A percentile compares a stretch with the other conserved stretches of the same genome.
Evolutionary conservation across 2,329 filamentous ascomycete genomes (phyloP).

Genomic region (Venturia aucupariae): DNA sequence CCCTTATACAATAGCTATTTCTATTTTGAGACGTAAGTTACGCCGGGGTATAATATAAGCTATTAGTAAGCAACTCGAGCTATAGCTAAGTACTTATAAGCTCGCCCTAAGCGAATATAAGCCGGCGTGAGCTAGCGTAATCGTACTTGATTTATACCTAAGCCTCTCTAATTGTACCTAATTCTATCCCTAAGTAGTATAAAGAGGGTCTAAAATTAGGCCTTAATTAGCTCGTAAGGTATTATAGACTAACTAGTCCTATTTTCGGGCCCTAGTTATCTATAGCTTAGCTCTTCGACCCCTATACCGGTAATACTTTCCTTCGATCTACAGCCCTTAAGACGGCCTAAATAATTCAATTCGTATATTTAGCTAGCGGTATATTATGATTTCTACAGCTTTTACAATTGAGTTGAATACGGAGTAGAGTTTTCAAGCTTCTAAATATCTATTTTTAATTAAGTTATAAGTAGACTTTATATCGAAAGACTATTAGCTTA

Average conservation of each 20-base stretch:
- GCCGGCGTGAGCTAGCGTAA: slow-evolving; percentile 16
- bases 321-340: slow-evolving; percentile 19
- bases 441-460: slow-evolving; percentile 16
- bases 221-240: slow-evolving; percentile 18
- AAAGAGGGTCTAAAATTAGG: slow-evolving; percentile 20
- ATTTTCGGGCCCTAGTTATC: slow-evolving; percentile 19
- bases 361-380: slow-evolving; percentile 14
- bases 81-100: too few species aligned
- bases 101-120: not conserved
- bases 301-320: slow-evolving; percentile 20
- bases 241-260: slow-evolving; percentile 17
- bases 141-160: slow-evolving; percentile 17
- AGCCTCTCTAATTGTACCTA: slow-evolving; percentile 19
- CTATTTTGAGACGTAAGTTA: too few species aligned
- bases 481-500: slow-evolving; percentile 16
- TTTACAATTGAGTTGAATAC: slow-evolving; percentile 14
- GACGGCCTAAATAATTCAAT: slow-evolving; percentile 17
- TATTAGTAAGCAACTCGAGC: too few species aligned
- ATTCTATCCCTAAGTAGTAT: slow-evolving; percentile 21
- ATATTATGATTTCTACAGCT: slow-evolving; percentile 15
- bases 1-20: too few species aligned
- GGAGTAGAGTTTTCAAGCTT: slow-evolving; percentile 17
- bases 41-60: too few species aligned
- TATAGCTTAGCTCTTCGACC: slow-evolving; percentile 20
- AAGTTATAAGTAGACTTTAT: slow-evolving; percentile 18